These are phyloP conservation scores for Sungouiozyma intestinalis DNA, from an alignment of 805 yeast species.

Conservation along the genomic window DNA sequence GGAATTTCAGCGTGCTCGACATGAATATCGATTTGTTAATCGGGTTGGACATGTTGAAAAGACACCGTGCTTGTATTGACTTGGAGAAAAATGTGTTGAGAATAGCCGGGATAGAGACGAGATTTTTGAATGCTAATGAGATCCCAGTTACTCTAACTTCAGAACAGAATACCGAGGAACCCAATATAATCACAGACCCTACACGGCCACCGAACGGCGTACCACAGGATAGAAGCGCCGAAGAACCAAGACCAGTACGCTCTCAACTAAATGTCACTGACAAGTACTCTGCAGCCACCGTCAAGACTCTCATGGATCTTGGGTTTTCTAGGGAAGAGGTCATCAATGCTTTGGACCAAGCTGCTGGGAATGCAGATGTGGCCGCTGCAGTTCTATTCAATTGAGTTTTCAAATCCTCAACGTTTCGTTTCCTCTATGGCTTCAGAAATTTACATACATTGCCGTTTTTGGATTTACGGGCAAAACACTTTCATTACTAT, in stretches of 20 bases:
- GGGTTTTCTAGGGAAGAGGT: conserved; percentile 67
- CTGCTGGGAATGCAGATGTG: conserved; percentile 70
- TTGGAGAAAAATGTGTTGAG: conserved; percentile 51
- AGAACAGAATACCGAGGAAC: neutral
- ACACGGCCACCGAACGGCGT: neutral
- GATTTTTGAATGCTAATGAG: conserved; percentile 65
- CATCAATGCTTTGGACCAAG: conserved; percentile 47
- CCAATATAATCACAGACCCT: neutral
- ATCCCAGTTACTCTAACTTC: conserved; percentile 32
- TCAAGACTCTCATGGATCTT: conserved; percentile 44
- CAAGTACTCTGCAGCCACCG: conserved; percentile 28
- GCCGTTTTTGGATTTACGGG: too few relatives aligned
- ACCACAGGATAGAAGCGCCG: too few relatives aligned
- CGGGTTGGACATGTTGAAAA: conserved; percentile 85
- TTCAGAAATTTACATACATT: too few relatives aligned
- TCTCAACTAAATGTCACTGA: neutral
- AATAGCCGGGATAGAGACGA: conserved; percentile 64
- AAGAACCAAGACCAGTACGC: neutral
- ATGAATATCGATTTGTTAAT: conserved; percentile 53
- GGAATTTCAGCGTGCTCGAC: conserved; percentile 65
- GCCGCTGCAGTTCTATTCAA: conserved; percentile 73
- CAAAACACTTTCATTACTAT: too few relatives aligned
- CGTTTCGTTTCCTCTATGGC: too few relatives aligned
- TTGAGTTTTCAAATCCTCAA: too few relatives aligned
- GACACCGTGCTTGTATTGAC: conserved; percentile 79